phyloP scores from a whole-genome alignment of 2,329 filamentous ascomycete species.

The Pestalotiopsis sp. region DNA sequence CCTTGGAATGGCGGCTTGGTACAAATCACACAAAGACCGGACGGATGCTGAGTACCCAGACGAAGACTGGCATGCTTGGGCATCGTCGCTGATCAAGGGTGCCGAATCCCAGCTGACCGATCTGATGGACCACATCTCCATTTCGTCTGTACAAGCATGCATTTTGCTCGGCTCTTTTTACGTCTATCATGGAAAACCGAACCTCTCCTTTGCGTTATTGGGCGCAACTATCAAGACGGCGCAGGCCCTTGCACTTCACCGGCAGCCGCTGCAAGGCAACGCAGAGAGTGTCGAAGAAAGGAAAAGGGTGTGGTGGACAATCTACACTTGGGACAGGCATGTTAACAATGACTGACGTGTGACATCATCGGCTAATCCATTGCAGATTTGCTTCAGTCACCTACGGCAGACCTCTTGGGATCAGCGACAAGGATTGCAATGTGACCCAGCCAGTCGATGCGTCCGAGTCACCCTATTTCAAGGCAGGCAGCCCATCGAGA shows the following conservation, averaged over 20 bases:
- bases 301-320: background rate
- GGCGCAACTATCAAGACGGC: background rate
- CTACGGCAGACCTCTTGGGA: background rate
- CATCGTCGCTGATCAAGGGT: background rate
- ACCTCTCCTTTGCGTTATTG: background rate
- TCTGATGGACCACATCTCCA: background rate
- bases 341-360: background rate
- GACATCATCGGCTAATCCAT: background rate
- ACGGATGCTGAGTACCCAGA: background rate
- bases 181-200: background rate
- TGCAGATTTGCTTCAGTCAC: background rate
- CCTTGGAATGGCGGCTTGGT: background rate
- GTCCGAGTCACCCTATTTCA: background rate
- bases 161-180: background rate
- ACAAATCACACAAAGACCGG: background rate
- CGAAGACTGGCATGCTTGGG: background rate
- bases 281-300: background rate
- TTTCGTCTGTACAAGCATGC: background rate
- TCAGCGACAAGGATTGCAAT: background rate
- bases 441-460: background rate
- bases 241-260: background rate
- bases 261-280: background rate
- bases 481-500: background rate
- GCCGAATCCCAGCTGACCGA: background rate
- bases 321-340: conserved; percentile 1